A percentile compares a stretch with the other conserved stretches of the same genome.
Conservation (phyloP, 768 basidiomycete species). For the Suillus subalutaceus region DNA sequence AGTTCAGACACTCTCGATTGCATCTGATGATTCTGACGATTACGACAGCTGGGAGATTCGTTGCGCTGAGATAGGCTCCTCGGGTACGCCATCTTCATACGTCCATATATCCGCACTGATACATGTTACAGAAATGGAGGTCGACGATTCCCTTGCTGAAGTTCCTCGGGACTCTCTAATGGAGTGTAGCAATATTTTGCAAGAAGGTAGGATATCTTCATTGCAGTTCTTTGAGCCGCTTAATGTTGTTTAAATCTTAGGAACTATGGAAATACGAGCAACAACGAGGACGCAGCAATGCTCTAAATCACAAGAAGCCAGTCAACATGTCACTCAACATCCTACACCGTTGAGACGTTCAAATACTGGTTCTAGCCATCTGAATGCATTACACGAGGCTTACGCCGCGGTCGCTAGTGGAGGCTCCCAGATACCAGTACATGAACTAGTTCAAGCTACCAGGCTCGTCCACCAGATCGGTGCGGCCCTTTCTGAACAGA, state of each 20-base stretch:
- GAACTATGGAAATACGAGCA: conserved; percentile 6
- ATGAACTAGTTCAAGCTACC: conserved; percentile 52
- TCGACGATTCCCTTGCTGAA: conserved; percentile 25
- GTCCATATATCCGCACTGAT: neutral
- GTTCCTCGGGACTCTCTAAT: conserved; percentile 16
- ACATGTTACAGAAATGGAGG: conserved; percentile 21
- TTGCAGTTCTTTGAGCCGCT: neutral
- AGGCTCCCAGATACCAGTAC: conserved; percentile 50
- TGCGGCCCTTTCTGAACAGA: conserved; percentile 46
- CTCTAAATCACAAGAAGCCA: conserved; percentile 16
- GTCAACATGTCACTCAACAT: conserved; percentile 11
- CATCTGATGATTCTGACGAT: conserved; percentile 26
- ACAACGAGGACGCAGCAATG: neutral
- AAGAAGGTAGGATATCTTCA: neutral
- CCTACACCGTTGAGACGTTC: conserved; percentile 36
- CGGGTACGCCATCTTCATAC: conserved; percentile 20
- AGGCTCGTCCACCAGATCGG: conserved; percentile 50
- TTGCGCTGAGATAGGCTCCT: conserved; percentile 18
- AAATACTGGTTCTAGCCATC: conserved; percentile 42
- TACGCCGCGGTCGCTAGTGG: conserved; percentile 45
- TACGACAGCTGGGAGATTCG: conserved; percentile 36
- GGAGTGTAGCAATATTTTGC: neutral
- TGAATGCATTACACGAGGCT: conserved; percentile 47
- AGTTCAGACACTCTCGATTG: conserved; percentile 6
- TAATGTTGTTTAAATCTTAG: neutral